phyloP scores from a whole-genome alignment of 768 basidiomycete species.

The Suillus sp. region DNA sequence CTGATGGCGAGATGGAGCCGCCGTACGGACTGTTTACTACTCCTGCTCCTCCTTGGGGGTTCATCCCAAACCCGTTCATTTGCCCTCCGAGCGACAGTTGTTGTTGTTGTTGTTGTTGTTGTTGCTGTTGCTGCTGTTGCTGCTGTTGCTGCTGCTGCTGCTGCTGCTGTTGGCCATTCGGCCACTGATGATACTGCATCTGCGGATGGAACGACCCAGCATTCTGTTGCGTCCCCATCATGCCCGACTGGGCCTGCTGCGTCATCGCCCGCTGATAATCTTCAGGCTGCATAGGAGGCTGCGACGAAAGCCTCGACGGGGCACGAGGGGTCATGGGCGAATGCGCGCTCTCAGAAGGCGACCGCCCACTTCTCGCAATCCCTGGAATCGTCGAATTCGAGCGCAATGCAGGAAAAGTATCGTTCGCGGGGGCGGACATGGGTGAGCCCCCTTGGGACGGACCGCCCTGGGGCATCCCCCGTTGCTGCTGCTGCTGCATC shows the following conservation, averaged over 20 bases:
- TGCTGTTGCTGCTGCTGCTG: constrained; percentile 49
- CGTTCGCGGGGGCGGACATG: constrained; percentile 41
- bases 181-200: constrained; percentile 45
- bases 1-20: constrained; percentile 28
- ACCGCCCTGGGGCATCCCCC: constrained; percentile 43
- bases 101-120: constrained; percentile 49
- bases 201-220: constrained; percentile 33
- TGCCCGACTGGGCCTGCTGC: constrained; percentile 37
- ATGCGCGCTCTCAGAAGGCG: constrained; percentile 65
- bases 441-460: constrained; percentile 43
- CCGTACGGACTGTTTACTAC: constrained; percentile 28
- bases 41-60: constrained; percentile 40
- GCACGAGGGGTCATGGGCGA: constrained; percentile 45
- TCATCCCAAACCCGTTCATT: constrained; percentile 37
- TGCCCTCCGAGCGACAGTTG: constrained; percentile 36
- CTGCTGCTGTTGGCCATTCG: constrained; percentile 59
- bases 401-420: constrained; percentile 51
- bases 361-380: constrained; percentile 73
- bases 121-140: constrained; percentile 43
- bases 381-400: constrained; percentile 68
- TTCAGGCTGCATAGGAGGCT: constrained; percentile 52
- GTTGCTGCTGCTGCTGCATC: constrained; percentile 37
- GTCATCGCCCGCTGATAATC: constrained; percentile 41
- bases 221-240: constrained; percentile 28
- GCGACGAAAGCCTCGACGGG: constrained; percentile 37